These are phyloP conservation scores for Astragalus glycyphyllos DNA, from an alignment of 306 rosid species.

Conservation along the genomic window DNA sequence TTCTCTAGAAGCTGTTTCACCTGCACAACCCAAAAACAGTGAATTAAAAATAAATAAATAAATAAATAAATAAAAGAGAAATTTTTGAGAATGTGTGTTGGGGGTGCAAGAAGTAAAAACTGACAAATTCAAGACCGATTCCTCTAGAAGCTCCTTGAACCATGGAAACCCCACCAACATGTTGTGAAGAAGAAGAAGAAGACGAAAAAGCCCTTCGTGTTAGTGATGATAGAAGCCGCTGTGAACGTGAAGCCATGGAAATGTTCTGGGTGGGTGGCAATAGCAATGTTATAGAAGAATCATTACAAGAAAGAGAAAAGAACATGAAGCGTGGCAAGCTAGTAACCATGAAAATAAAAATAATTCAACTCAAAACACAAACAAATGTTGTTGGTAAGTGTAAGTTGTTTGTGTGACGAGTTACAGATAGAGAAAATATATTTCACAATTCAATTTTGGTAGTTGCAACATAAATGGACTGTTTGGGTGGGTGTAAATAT, in stretches of 20 bases:
- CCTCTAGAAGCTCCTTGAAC: conserved; percentile 74
- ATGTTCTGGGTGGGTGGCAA: conserved; percentile 14
- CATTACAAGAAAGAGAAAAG: conserved; percentile 9
- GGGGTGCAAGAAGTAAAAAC: background rate
- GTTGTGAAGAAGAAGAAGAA: conserved; percentile 18
- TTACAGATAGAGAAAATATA: background rate
- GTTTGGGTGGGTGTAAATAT: background rate
- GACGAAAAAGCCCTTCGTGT: conserved; percentile 48
- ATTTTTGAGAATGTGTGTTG: conserved; percentile 18
- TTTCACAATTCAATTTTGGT: conserved; percentile 9
- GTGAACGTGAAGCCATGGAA: conserved; percentile 49
- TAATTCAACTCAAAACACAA: background rate
- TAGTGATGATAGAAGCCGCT: conserved; percentile 32
- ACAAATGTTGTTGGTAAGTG: background rate
- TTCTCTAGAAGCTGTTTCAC: conserved; percentile 82
- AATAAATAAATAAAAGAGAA: background rate
- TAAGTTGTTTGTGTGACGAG: background rate
- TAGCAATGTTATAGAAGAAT: background rate
- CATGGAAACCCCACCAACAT: conserved; percentile 51
- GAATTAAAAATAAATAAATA: too few species aligned
- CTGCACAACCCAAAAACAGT: conserved; percentile 46
- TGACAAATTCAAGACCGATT: conserved; percentile 64
- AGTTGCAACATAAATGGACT: background rate
- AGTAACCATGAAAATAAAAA: conserved; percentile 32
- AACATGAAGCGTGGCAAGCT: conserved; percentile 38